Percentiles rank a stretch among this genome's conserved stretches.
Conservation (phyloP, 2,329 filamentous ascomycete species). For the Fusarium denticulatum region DNA sequence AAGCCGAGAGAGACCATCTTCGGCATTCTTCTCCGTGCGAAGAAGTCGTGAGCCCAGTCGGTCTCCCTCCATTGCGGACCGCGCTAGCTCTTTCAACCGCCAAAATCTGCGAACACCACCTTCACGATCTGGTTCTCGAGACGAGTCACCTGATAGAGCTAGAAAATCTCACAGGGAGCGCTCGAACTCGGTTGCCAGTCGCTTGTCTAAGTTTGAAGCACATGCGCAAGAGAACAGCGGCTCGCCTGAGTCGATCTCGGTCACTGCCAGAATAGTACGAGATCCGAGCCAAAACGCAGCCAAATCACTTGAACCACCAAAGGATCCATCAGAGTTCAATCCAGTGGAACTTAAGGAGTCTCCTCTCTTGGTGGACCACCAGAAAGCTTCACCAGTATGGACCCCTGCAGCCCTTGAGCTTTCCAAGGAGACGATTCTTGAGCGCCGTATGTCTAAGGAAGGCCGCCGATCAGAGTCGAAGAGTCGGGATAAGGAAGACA, state of each 20-base stretch:
- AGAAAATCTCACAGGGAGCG: conserved; percentile 54
- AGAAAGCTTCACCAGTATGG: conserved; percentile 48
- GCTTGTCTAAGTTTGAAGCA: conserved; percentile 65
- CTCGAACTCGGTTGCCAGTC: conserved; percentile 64
- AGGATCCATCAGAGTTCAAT: conserved; percentile 56
- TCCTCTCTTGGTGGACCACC: conserved; percentile 67
- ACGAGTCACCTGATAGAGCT: conserved; percentile 58
- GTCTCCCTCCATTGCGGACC: conserved; percentile 58
- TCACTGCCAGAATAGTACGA: conserved; percentile 84
- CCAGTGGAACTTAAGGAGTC: conserved; percentile 67
- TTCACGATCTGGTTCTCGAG: conserved; percentile 51
- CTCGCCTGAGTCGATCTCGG: conserved; percentile 75
- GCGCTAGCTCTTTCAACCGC: conserved; percentile 53
- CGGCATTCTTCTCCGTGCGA: conserved; percentile 69
- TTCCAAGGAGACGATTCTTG: conserved; percentile 58
- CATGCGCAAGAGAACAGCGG: conserved; percentile 30
- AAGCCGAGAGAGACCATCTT: conserved; percentile 56
- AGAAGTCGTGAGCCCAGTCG: conserved; percentile 57
- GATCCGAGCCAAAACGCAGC: conserved; percentile 61
- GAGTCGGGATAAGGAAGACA: conserved; percentile 50
- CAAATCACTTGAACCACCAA: conserved; percentile 53
- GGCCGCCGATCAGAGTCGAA: conserved; percentile 48
- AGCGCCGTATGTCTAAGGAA: conserved; percentile 59
- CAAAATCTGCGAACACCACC: conserved; percentile 46
- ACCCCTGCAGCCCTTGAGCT: conserved; percentile 43